These are phyloP conservation scores for Emmonsiellopsis sp. DNA, from an alignment of 2,329 filamentous ascomycete species.

Conservation along the genomic window DNA sequence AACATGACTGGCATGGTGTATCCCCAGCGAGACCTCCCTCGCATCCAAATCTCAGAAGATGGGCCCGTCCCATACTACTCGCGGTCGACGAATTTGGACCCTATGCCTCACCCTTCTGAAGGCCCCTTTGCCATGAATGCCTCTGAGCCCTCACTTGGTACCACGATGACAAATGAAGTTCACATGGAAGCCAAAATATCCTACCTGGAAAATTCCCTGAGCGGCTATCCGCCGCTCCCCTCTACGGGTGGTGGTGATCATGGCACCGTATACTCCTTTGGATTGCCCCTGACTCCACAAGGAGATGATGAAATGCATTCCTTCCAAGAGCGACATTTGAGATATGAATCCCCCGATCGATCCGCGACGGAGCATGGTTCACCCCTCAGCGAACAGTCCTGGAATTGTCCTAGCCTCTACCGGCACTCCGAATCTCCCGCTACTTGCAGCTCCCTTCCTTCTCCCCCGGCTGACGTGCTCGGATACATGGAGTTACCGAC, in stretches of 20 bases:
- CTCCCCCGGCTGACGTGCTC: conserved; percentile 7
- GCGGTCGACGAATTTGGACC: background rate
- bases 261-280: background rate
- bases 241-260: conserved; percentile 4
- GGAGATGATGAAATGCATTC: conserved; percentile 1
- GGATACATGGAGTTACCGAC: conserved; percentile 3
- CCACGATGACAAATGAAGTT: conserved; percentile 1
- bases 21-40: background rate
- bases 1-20: background rate
- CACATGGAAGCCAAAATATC: conserved; percentile 9
- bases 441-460: conserved; percentile 4
- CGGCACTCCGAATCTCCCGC: background rate
- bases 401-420: conserved; percentile 5
- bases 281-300: background rate
- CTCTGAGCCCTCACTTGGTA: background rate
- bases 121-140: background rate
- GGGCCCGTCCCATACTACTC: background rate
- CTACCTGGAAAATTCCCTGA: conserved; percentile 7
- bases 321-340: background rate
- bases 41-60: conserved; percentile 5
- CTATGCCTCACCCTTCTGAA: background rate
- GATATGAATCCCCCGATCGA: conserved; percentile 11
- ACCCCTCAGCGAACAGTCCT: conserved; percentile 11
- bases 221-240: conserved; percentile 2
- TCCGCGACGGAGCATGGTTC: conserved; percentile 9